Evolutionary conservation across 768 basidiomycete genomes (phyloP).

Genomic region (Boletus reticuloceps): DNA sequence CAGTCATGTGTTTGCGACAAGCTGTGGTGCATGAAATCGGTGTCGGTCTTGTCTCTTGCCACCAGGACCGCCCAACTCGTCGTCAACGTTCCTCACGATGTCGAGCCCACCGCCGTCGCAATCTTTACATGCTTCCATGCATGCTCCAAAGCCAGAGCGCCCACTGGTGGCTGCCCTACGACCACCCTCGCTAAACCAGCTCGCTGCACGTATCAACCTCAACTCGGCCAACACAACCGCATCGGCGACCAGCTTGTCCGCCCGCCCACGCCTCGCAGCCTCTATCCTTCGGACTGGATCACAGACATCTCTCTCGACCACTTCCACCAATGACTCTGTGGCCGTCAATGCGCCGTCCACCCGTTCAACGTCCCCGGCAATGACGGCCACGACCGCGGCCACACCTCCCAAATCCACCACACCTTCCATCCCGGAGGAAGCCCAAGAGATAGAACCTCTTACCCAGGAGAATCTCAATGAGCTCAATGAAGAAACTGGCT

Average conservation of each 20-base stretch:
- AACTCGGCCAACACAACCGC: slow-evolving; percentile 27
- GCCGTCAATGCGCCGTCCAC: slow-evolving; percentile 67
- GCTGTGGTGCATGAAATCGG: neutral
- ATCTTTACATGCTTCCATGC: slow-evolving; percentile 30
- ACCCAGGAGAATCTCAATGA: slow-evolving; percentile 67
- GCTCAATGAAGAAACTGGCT: slow-evolving; percentile 53
- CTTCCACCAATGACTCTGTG: slow-evolving; percentile 53
- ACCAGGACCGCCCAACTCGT: slow-evolving; percentile 6
- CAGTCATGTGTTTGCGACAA: neutral
- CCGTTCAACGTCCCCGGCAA: slow-evolving; percentile 62
- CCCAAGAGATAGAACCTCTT: slow-evolving; percentile 41
- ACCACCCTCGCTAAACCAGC: slow-evolving; percentile 75
- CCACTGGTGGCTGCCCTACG: slow-evolving; percentile 34
- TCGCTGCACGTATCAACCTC: slow-evolving; percentile 71
- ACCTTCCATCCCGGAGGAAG: slow-evolving; percentile 37
- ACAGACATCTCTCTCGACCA: slow-evolving; percentile 50
- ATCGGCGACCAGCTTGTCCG: slow-evolving; percentile 29
- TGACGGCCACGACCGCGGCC: slow-evolving; percentile 46
- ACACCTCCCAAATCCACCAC: slow-evolving; percentile 41
- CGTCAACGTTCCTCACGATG: slow-evolving; percentile 23
- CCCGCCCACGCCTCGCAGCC: slow-evolving; percentile 72
- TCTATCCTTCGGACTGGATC: slow-evolving; percentile 64
- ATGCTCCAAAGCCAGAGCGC: slow-evolving; percentile 39
- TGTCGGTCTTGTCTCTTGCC: slow-evolving; percentile 14
- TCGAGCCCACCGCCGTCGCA: slow-evolving; percentile 31